Conservation (phyloP, 306 rosid genomes). For the Medicago arabica region DNA sequence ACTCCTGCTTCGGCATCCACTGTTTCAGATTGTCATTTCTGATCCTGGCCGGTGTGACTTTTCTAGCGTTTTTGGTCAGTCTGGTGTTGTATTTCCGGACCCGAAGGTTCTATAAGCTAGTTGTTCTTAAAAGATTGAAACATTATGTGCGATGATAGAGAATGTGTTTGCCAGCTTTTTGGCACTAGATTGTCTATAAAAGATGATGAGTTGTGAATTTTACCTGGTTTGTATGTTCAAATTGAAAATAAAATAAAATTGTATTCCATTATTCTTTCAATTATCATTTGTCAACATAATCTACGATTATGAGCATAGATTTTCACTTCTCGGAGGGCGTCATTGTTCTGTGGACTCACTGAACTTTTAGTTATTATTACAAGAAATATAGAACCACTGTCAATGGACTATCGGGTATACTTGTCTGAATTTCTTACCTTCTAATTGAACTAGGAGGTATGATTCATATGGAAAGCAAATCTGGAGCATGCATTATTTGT, state of each 20-base stretch:
- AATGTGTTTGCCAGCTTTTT: constrained; percentile 23
- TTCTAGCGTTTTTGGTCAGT: constrained; percentile 65
- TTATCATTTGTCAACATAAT: constrained; percentile 1
- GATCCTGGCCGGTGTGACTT: constrained; percentile 71
- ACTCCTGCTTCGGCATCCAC: constrained; percentile 64
- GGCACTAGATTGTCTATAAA: constrained; percentile 5
- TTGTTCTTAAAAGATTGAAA: constrained; percentile 57
- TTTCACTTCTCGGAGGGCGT: background rate
- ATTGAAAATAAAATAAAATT: background rate
- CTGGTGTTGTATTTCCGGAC: constrained; percentile 69
- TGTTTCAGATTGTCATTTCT: constrained; percentile 80
- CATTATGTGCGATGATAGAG: constrained; percentile 42
- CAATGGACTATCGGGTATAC: background rate
- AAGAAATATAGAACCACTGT: background rate
- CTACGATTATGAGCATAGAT: constrained; percentile 26
- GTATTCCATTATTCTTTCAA: constrained; percentile 25
- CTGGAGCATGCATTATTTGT: background rate
- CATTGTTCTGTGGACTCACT: constrained; percentile 2
- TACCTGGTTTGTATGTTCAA: background rate
- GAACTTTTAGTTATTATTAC: background rate
- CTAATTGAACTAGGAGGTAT: too few species aligned
- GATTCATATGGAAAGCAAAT: too few species aligned
- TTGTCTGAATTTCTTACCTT: too few species aligned
- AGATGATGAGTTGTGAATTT: constrained; percentile 25
- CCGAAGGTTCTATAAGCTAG: constrained; percentile 58